Evolutionary conservation across 768 basidiomycete species (phyloP), one percentile per base, ranked within the genome.

Genomic region (Termitomyces sp.): DNA sequence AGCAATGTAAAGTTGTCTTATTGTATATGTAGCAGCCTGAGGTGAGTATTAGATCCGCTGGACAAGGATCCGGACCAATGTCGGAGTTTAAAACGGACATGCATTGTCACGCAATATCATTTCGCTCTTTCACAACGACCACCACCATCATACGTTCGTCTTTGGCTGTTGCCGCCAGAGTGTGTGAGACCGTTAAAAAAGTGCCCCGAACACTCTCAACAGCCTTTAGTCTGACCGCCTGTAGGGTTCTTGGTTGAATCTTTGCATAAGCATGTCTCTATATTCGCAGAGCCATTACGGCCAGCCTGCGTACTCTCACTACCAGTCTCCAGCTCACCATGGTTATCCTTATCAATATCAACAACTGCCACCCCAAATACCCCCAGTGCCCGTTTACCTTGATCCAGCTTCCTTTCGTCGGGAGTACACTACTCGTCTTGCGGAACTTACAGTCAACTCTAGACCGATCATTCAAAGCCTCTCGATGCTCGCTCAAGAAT

Each of bases 401-500:
- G 88, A 91, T 70, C 84, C 88, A 32, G 79, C 78, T 71, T 75
- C 80, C 40, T 93, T 93, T 70, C 84, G 92, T 63, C 83, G 85
- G 74, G 91, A 92, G 75, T 93, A 88, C 73, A 67, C 81, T 56
- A 70, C 75, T 43, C 85, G 90, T 60, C 85, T 97, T 55, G 76
- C 83, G 66, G 84, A 87, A 62, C 87, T 99, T 61, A 92, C 86
- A 53, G 87, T 94, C 79, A 99, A 98, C 75, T 96, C 94, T 64
- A 87, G 94, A 67, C 89, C 93, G 10, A 85, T 97, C 61, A 99
- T 99, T 63, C 93, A 97, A 75, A 83, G 82, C 60, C 74, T 99
- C 16, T 98, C 97, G 35, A 86, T 94, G 81, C 82, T 91, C 64
- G 96, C 97, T 54, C 90, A 93, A 74, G 90, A 96, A 56, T 88